phyloP scores from a whole-genome alignment of 495 filamentous ascomycete species.

The Penicillium coffeae region DNA sequence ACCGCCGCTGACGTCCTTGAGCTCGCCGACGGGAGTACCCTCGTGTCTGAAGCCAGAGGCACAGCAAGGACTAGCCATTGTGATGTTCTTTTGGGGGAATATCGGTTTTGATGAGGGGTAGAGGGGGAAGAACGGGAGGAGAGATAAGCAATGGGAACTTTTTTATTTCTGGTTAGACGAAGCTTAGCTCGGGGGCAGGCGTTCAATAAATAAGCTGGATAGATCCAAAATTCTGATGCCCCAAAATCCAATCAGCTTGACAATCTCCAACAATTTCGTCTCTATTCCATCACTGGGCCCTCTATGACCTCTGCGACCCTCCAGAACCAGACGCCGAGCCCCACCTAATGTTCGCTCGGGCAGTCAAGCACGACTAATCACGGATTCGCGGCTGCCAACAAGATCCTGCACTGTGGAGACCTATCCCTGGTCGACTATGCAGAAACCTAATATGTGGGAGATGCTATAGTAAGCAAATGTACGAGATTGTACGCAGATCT shows the following conservation, averaged over 20 bases:
- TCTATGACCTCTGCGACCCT: not conserved
- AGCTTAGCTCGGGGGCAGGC: too few species aligned
- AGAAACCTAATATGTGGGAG: too few species aligned
- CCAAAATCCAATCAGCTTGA: too few species aligned
- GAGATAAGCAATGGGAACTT: not conserved
- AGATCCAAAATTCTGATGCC: not conserved
- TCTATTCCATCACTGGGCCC: not conserved
- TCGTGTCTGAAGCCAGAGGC: constrained; percentile 51
- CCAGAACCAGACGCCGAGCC: too few species aligned
- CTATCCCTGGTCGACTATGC: too few species aligned
- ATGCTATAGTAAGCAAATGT: too few species aligned
- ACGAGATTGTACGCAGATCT: too few species aligned
- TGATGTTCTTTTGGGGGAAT: constrained; percentile 9
- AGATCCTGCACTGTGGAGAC: not conserved
- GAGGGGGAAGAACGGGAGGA: not conserved
- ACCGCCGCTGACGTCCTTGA: constrained; percentile 40
- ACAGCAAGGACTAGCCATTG: constrained; percentile 57
- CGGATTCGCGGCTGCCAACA: not conserved
- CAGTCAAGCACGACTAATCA: not conserved
- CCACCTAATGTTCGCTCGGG: not conserved
- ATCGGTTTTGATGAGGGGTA: not conserved
- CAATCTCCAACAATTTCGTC: too few species aligned
- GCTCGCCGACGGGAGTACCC: constrained; percentile 39
- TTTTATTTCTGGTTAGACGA: not conserved
- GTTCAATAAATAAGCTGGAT: too few species aligned